A percentile compares a stretch with the other conserved stretches of the same genome.
phyloP scores from a whole-genome alignment of 305 asterid species.

The Plantago coronopus region DNA sequence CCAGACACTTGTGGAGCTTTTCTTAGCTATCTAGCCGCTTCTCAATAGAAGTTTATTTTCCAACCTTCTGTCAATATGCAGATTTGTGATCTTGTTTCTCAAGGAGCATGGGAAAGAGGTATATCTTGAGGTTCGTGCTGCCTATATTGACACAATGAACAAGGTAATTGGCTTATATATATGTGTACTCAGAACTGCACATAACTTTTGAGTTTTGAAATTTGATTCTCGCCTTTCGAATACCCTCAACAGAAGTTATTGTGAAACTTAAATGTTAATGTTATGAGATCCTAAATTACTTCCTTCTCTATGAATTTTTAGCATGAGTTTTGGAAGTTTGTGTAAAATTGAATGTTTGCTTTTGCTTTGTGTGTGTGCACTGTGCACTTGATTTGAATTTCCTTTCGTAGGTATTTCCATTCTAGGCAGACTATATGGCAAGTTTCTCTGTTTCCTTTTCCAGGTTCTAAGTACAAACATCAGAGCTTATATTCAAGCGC shows the following conservation, averaged over 20 bases:
- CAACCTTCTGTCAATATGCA: conserved; percentile 31
- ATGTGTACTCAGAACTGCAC: conserved; percentile 7
- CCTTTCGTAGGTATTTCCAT: conserved; percentile 7
- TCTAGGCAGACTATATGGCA: conserved; percentile 16
- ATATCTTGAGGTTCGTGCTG: conserved; percentile 83
- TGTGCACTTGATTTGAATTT: neutral
- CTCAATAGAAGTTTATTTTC: neutral
- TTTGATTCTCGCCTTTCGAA: conserved; percentile 14
- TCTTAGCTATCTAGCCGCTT: neutral
- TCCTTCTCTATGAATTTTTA: neutral
- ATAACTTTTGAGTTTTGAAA: conserved; percentile 13
- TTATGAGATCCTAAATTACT: neutral
- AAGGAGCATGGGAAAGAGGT: conserved; percentile 95
- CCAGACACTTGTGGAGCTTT: no score
- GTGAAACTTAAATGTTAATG: conserved; percentile 1
- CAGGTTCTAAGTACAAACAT: conserved; percentile 92
- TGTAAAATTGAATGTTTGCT: no score
- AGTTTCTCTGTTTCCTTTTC: conserved; percentile 19
- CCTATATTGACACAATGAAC: conserved; percentile 95
- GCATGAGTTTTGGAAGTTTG: neutral
- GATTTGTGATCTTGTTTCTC: conserved; percentile 79
- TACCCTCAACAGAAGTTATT: conserved; percentile 12
- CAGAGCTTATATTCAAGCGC: conserved; percentile 96
- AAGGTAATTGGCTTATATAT: conserved; percentile 50
- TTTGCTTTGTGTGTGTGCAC: neutral